Evolutionary conservation across 495 filamentous ascomycete species (phyloP).

Genomic region (Hypoxylon lienhwacheense): DNA sequence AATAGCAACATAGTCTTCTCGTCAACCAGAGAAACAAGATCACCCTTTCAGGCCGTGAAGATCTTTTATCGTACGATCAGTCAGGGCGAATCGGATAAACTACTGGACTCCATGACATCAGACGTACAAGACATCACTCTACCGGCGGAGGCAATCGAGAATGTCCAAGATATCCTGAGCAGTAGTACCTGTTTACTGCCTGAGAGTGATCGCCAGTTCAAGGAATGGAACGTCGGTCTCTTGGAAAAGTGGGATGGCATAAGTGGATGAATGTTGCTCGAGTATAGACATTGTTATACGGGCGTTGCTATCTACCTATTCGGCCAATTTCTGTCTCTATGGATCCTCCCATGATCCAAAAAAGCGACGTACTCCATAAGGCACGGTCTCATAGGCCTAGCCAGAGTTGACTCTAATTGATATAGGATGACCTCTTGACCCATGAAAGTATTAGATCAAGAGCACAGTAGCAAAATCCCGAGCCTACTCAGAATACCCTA

Average conservation of each 20-base stretch:
- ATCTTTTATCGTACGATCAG: conserved; percentile 60
- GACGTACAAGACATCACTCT: conserved; percentile 68
- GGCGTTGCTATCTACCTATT: neutral
- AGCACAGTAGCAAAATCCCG: no score
- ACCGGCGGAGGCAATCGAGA: conserved; percentile 51
- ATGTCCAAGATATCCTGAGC: conserved; percentile 48
- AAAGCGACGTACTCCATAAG: no score
- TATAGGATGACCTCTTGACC: no score
- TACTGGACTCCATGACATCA: conserved; percentile 57
- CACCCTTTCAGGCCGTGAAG: conserved; percentile 59
- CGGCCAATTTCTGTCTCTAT: neutral
- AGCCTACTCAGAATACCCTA: no score
- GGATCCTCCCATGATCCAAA: neutral
- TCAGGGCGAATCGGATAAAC: conserved; percentile 50
- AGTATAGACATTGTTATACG: neutral
- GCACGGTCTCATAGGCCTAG: no score
- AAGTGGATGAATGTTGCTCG: neutral
- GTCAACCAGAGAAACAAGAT: conserved; percentile 46
- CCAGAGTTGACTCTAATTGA: no score
- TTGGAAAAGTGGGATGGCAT: conserved; percentile 49
- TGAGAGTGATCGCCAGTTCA: conserved; percentile 55
- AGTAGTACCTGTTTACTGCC: conserved; percentile 60
- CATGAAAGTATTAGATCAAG: no score
- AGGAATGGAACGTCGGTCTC: conserved; percentile 69
- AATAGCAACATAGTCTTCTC: conserved; percentile 68